Conservation (phyloP, 352 stramenopile genomes). For the Globisporangium nagaii region DNA sequence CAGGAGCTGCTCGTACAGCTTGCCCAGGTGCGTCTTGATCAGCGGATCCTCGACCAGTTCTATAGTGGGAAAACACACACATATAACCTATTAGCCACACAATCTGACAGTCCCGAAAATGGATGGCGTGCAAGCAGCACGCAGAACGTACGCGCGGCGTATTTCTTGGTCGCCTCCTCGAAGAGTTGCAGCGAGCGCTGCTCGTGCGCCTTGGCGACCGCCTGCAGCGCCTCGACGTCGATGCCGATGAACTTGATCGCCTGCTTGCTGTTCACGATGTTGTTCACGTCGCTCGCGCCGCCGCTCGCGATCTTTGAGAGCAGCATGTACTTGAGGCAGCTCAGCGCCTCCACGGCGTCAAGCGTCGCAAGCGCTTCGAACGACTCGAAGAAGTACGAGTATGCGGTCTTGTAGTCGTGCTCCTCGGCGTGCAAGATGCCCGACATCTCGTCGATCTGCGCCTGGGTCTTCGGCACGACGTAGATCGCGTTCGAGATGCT, state of each 20-base stretch:
- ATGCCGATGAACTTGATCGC: constrained; percentile 96
- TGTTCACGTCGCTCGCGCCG: constrained; percentile 90
- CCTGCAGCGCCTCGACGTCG: constrained; percentile 95
- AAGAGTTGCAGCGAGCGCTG: constrained; percentile 91
- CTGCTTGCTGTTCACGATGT: constrained; percentile 94
- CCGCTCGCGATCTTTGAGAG: constrained; percentile 94
- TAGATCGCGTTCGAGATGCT: constrained; percentile 99
- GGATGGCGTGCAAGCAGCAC: background rate
- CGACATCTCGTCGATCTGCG: constrained; percentile 95
- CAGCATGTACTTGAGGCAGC: constrained; percentile 98
- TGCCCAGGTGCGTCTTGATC: constrained; percentile 93
- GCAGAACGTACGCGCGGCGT: constrained; percentile 47
- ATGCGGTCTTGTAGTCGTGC: constrained; percentile 98
- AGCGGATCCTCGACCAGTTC: constrained; percentile 82
- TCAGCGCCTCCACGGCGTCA: constrained; percentile 78
- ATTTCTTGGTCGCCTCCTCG: constrained; percentile 87
- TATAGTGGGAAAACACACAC: constrained; percentile 33
- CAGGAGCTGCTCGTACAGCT: constrained; percentile 97
- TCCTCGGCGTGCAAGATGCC: constrained; percentile 97
- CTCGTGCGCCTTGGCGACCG: constrained; percentile 94
- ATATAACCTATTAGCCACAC: too few relatives aligned
- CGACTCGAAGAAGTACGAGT: constrained; percentile 99
- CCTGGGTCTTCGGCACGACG: constrained; percentile 93
- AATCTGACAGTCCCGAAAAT: too few relatives aligned
- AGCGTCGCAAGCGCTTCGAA: constrained; percentile 94